Evolutionary conservation across 129 eudicot species (phyloP).

Genomic region (Flaveria ramosissima): DNA sequence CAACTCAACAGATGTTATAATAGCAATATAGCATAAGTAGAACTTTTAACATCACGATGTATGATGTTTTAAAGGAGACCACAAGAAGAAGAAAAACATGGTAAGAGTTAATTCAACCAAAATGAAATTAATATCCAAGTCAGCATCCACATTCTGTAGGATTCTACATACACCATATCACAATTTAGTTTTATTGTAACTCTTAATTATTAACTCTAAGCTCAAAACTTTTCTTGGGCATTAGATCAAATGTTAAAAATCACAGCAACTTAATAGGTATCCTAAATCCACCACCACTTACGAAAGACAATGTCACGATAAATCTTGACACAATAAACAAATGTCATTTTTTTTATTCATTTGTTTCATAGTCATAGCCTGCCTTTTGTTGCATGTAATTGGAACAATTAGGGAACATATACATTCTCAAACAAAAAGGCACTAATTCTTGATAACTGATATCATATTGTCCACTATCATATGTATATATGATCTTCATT

Average conservation of each 20-base stretch:
- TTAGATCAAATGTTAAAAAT: not conserved
- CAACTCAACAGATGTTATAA: not conserved
- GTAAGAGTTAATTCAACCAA: not conserved
- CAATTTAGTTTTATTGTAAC: not conserved
- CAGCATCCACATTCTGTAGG: not conserved
- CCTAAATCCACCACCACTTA: constrained; percentile 4
- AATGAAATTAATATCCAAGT: constrained; percentile 7
- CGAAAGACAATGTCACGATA: not conserved
- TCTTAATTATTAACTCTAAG: constrained; percentile 2
- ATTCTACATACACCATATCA: constrained; percentile 2
- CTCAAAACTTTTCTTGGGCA: not conserved
- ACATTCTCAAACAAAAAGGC: not conserved
- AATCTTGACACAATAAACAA: not conserved
- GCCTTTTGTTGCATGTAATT: not conserved
- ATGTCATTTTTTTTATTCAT: not conserved
- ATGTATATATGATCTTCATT: not conserved
- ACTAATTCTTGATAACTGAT: constrained; percentile 1
- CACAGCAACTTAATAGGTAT: not conserved
- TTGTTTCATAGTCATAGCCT: not conserved
- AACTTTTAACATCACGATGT: not conserved
- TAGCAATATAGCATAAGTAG: not conserved
- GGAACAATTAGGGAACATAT: constrained; percentile 12
- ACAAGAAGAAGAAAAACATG: not conserved
- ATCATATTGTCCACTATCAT: constrained; percentile 1
- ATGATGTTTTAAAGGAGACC: not conserved